Evolutionary conservation across 441 rosid genomes (phyloP).

Genomic region (Kokia cookei): DNA sequence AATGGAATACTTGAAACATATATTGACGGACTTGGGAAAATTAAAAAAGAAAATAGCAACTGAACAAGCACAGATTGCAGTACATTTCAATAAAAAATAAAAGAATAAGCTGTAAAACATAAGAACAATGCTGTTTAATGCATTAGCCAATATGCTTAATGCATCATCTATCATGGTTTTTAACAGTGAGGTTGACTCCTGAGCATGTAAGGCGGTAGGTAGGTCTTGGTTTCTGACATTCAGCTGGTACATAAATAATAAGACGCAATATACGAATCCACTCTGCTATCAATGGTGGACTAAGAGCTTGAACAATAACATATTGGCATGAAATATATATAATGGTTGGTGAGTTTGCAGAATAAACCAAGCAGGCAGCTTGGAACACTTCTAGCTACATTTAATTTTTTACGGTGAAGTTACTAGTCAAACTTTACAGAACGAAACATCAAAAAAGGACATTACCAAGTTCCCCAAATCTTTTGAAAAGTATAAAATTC

Average conservation of each 20-base stretch:
- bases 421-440: too few species aligned
- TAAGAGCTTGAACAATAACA: not conserved
- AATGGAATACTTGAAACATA: constrained; percentile 1
- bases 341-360: too few species aligned
- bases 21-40: not conserved
- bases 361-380: too few species aligned
- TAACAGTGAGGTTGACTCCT: not conserved
- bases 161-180: not conserved
- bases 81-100: not conserved
- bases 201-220: constrained; percentile 40
- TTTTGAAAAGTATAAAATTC: not conserved
- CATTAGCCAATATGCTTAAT: not conserved
- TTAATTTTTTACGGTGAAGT: too few species aligned
- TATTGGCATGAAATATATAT: not conserved
- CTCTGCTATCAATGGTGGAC: constrained; percentile 6
- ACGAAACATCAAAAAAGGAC: too few species aligned
- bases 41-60: not conserved
- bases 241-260: constrained; percentile 24
- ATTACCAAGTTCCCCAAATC: not conserved
- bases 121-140: not conserved
- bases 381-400: too few species aligned
- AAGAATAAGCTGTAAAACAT: constrained; percentile 8
- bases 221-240: constrained; percentile 27
- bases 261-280: constrained; percentile 3
- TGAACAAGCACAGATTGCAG: not conserved